Evolutionary conservation across 2,329 filamentous ascomycete genomes (phyloP), one percentile per base, ranked within the genome.

Genomic region (Sclerotiophoma versabilis): DNA sequence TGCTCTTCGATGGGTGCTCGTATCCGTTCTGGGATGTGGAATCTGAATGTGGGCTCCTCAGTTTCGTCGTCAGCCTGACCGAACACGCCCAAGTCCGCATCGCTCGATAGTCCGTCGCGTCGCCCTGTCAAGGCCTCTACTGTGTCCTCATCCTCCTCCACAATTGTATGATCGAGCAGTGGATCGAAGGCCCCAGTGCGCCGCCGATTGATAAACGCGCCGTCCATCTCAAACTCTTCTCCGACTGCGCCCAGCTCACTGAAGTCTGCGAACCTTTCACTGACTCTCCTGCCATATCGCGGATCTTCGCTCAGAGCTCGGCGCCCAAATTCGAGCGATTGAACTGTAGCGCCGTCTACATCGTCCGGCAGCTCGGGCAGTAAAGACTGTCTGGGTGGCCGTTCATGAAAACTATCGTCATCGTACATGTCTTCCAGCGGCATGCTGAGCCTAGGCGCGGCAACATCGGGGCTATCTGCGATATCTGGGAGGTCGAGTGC

Each of bases 251-350:
- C 71, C 2, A 76, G 54, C 26, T 75, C 74, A 15, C 76, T 79
- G 39, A 79, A 58, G 49, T 81, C 80, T 1, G 73, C 80, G 60
- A 84, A 84, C 50, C 79, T 74, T 53, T 83, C 82, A 60, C 81
- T 84, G 41, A 82, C 66, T 54, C 81, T 79, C 54, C 78, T 76
- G 54, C 15, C 76, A 75, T 55, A 80, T 69, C 71, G 63, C 6
- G 72, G 74, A 42, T 75, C 73, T 48, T 76, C 74, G 38, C 72
- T 74, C 19, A 73, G 52, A 1, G 74, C 75, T 52, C 74, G 71
- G 33, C 75, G 63, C 30, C 72, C 79, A 7, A 81, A 79, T 20
- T 81, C 79, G 12, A 82, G 75, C 3, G 80, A 81, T 1, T 81
- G 79, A n/a, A 80, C 76, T 4, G 79, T 81, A 4, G 65, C 70